These are phyloP conservation scores for Ormosia semicastrata DNA, from an alignment of 306 rosid species.

Conservation along the genomic window DNA sequence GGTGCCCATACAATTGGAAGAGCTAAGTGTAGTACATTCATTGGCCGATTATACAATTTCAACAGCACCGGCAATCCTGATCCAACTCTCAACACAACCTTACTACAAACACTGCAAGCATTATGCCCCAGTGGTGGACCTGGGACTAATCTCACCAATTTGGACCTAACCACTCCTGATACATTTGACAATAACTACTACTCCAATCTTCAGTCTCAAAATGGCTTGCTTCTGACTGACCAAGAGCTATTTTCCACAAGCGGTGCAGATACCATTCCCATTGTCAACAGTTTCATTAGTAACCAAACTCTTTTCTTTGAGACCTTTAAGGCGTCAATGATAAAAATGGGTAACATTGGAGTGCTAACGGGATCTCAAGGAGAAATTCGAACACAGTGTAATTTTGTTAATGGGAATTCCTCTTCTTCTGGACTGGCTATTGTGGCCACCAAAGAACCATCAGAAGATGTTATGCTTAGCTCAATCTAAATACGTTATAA, in stretches of 20 bases:
- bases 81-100: slow-evolving; percentile 36
- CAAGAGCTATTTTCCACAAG: slow-evolving; percentile 29
- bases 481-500: slow-evolving; percentile 16
- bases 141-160: slow-evolving; percentile 28
- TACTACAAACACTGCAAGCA: neutral
- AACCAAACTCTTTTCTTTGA: slow-evolving; percentile 33
- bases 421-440: neutral
- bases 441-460: neutral
- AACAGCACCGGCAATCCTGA: slow-evolving; percentile 24
- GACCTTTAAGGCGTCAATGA: slow-evolving; percentile 37
- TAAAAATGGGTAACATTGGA: slow-evolving; percentile 39
- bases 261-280: slow-evolving; percentile 25
- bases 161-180: slow-evolving; percentile 42
- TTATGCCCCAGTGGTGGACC: slow-evolving; percentile 40
- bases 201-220: slow-evolving; percentile 25
- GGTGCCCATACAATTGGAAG: slow-evolving; percentile 49
- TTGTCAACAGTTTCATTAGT: slow-evolving; percentile 23
- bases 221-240: slow-evolving; percentile 43
- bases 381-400: slow-evolving; percentile 37
- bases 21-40: slow-evolving; percentile 25
- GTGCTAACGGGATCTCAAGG: slow-evolving; percentile 40
- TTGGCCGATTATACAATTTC: slow-evolving; percentile 30
- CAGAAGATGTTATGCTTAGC: slow-evolving; percentile 17
- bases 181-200: slow-evolving; percentile 36
- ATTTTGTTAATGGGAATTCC: slow-evolving; percentile 30